Conservation (phyloP, 371 early-diverging fungal genomes). For the Mucor piriformis region DNA sequence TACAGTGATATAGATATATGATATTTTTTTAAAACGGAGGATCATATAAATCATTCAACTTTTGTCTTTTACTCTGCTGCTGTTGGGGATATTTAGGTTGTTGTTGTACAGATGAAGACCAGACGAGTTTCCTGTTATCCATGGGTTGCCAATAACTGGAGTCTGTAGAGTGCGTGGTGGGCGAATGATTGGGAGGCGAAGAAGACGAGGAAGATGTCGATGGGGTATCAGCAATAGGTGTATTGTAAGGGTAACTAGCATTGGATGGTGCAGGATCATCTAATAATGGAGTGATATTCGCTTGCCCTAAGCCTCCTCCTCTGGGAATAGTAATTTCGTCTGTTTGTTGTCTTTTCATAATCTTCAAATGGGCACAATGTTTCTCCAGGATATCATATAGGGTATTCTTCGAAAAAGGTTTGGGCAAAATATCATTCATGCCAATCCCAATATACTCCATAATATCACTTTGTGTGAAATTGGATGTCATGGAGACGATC, state of each 20-base stretch:
- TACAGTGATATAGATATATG: neutral
- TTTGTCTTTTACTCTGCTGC: conserved; percentile 10
- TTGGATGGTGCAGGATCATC: neutral
- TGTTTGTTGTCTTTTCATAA: conserved; percentile 19
- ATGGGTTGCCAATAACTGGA: conserved; percentile 15
- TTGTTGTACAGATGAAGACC: conserved; percentile 18
- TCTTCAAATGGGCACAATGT: conserved; percentile 63
- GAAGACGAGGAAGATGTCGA: conserved; percentile 15
- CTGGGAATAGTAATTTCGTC: conserved; percentile 8
- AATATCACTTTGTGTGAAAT: conserved; percentile 68
- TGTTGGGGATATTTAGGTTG: conserved; percentile 3
- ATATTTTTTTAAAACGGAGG: conserved; percentile 3
- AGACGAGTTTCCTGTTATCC: conserved; percentile 14
- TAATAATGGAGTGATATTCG: conserved; percentile 2
- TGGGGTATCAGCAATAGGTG: conserved; percentile 4
- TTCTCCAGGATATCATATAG: conserved; percentile 62
- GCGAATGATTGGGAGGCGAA: neutral
- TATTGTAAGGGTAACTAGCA: neutral
- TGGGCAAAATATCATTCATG: conserved; percentile 83
- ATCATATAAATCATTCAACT: conserved; percentile 17
- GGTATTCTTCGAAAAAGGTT: conserved; percentile 70
- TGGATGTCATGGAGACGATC: conserved; percentile 82
- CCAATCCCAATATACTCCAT: conserved; percentile 74
- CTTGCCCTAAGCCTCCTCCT: neutral
- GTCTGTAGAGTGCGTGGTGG: neutral